Evolutionary conservation across 805 yeast genomes (phyloP), one percentile per base, ranked within the genome.

Genomic region (Spathaspora sp.): DNA sequence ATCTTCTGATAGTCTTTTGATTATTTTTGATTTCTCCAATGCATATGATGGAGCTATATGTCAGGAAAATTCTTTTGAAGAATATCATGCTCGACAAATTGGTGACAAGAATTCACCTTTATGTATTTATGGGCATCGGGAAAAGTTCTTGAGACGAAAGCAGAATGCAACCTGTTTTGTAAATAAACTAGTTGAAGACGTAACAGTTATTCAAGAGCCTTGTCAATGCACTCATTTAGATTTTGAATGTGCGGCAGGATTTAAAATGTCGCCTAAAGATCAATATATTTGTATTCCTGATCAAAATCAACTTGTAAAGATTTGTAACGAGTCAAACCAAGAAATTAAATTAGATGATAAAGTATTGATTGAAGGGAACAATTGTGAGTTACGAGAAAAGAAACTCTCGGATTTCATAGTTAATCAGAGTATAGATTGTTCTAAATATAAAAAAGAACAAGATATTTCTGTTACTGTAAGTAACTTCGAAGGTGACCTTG

Each of bases 51-150:
- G 83, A 31, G 61, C 64, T 12, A 60, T 57, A 14, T 80, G 85
- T 63, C 59, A 52, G 1, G 66, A 67, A 2, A 64, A 69, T 2
- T 96, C 89, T 64, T 77, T 84, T 57, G 96, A 89, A 64, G 77
- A 75, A 11, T 79, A 88, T 76, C 73, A 71, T 50, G 84, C 88
- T 1, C 73, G 87, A 56, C 32, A 5, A 12, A 61, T 67, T 2
- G 63, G 67, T 2, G 63, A 66, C 1, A 57, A 58, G 4, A 63
- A 66, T 9, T 60, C 64, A 3, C 77, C 78, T 3, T 54, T 68
- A 54, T 89, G 96, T 71, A 72, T 87, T 17, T 73, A 78, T 68
- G 97, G 97, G 7, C 86, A 81, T 52, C 78, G 72, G 55, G 88
- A 85, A 58, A 79, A 73, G 55, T 85, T 82, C 61, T 63, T 57